phyloP scores from a whole-genome alignment of 108 stramenopile genomes.

The Chaetoceros tenuissimus region DNA sequence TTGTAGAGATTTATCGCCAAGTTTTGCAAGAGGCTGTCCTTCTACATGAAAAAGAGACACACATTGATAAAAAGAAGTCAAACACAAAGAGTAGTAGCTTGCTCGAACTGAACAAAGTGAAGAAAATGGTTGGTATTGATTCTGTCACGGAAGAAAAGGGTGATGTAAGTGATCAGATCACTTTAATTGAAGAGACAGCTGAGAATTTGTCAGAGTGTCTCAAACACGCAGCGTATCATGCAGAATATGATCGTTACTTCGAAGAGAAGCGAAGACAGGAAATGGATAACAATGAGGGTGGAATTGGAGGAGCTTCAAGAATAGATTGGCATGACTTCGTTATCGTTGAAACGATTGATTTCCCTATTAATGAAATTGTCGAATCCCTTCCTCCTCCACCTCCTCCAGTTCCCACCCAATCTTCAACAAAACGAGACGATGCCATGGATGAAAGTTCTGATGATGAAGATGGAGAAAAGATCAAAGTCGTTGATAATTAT shows the following conservation, averaged over 20 bases:
- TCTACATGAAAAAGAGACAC: constrained; percentile 15
- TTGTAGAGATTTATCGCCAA: constrained; percentile 90
- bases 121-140: neutral
- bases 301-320: constrained; percentile 34
- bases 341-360: constrained; percentile 97
- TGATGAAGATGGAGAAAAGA: constrained; percentile 71
- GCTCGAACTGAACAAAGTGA: constrained; percentile 8
- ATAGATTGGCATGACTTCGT: constrained; percentile 99
- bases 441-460: constrained; percentile 67
- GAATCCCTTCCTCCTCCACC: constrained; percentile 65
- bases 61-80: constrained; percentile 9
- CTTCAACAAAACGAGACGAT: constrained; percentile 4
- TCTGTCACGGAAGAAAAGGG: neutral
- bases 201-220: constrained; percentile 27
- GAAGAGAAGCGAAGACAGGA: constrained; percentile 51
- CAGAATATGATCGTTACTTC: constrained; percentile 78
- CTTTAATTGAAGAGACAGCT: neutral
- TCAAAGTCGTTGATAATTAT: constrained; percentile 86
- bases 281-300: constrained; percentile 41
- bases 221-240: constrained; percentile 56
- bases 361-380: constrained; percentile 79
- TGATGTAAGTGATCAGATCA: neutral
- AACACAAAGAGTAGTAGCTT: constrained; percentile 19
- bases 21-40: constrained; percentile 52
- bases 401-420: constrained; percentile 33